phyloP scores from a whole-genome alignment of 176 grass and related monocot genomes.

The Guadua angustifolia region DNA sequence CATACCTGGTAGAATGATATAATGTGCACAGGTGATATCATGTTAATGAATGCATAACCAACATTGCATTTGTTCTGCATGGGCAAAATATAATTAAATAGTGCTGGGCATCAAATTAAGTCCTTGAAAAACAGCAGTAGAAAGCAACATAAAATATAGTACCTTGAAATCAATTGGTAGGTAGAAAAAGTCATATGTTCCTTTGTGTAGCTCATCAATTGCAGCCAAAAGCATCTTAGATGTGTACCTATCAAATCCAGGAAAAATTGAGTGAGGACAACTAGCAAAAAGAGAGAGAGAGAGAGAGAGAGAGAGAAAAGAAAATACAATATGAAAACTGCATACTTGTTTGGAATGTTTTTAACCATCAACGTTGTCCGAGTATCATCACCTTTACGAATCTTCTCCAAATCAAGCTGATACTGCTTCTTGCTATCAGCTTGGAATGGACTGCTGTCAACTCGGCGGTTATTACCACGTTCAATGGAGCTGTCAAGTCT shows the following conservation, averaged over 20 bases:
- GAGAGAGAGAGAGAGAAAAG: too few species aligned
- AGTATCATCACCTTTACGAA: conserved; percentile 72
- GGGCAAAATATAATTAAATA: conserved; percentile 19
- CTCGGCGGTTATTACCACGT: conserved; percentile 45
- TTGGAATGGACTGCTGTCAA: conserved; percentile 63
- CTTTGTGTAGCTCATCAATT: conserved; percentile 84
- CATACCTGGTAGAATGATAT: conserved; percentile 84
- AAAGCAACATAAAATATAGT: background rate
- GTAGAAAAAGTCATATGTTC: conserved; percentile 96
- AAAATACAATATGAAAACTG: conserved; percentile 15
- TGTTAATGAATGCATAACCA: conserved; percentile 98
- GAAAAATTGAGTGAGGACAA: conserved; percentile 41
- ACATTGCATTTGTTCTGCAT: conserved; percentile 99
- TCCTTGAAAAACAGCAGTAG: background rate
- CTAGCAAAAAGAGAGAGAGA: conserved; percentile 24
- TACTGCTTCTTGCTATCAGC: conserved; percentile 87
- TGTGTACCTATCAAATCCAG: conserved; percentile 70
- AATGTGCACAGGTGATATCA: conserved; percentile 87
- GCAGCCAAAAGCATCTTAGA: conserved; percentile 96
- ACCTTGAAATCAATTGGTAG: conserved; percentile 99
- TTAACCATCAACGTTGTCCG: conserved; percentile 97
- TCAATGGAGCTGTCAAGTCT: conserved; percentile 63
- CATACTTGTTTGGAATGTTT: conserved; percentile 97
- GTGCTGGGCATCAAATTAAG: background rate
- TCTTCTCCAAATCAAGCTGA: conserved; percentile 93